Conservation (phyloP, 2,329 filamentous ascomycete genomes). For the Thermothelomyces thermophilus region DNA sequence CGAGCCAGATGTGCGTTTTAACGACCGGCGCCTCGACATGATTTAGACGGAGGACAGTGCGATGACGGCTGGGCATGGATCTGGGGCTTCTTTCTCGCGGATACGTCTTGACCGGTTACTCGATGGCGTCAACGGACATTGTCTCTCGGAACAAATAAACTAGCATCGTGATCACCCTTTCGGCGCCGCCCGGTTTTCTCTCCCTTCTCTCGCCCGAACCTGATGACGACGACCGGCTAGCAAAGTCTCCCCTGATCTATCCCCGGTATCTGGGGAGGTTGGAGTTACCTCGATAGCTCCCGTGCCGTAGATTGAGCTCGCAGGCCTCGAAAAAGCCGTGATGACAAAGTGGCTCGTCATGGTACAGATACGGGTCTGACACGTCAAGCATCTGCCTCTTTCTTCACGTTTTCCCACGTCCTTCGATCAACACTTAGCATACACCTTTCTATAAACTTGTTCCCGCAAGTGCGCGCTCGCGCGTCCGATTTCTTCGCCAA, state of each 20-base stretch:
- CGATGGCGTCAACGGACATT: slow-evolving; percentile 26
- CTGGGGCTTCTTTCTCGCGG: slow-evolving; percentile 16
- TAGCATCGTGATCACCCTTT: slow-evolving; percentile 23
- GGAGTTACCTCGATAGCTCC: slow-evolving; percentile 51
- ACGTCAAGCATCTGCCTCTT: slow-evolving; percentile 33
- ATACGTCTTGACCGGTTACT: slow-evolving; percentile 21
- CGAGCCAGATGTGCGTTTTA: slow-evolving; percentile 22
- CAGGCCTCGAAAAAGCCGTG: slow-evolving; percentile 57
- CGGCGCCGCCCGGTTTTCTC: not conserved
- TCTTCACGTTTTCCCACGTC: no score
- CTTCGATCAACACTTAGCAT: not conserved
- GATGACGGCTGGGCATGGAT: slow-evolving; percentile 23
- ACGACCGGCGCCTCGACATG: slow-evolving; percentile 19
- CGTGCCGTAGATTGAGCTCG: slow-evolving; percentile 50
- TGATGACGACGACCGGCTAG: slow-evolving; percentile 39
- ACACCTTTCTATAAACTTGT: not conserved
- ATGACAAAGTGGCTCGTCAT: slow-evolving; percentile 46
- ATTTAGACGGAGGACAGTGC: slow-evolving; percentile 21
- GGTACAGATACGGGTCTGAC: slow-evolving; percentile 63
- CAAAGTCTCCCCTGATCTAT: slow-evolving; percentile 48
- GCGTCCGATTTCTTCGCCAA: no score
- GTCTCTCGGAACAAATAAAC: slow-evolving; percentile 26
- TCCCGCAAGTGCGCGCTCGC: no score
- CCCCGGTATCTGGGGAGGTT: slow-evolving; percentile 46
- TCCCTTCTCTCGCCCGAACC: not conserved